These are phyloP conservation scores for Globomyces pollinis-pini DNA, from an alignment of 192 early-diverging fungal species.

Conservation along the genomic window DNA sequence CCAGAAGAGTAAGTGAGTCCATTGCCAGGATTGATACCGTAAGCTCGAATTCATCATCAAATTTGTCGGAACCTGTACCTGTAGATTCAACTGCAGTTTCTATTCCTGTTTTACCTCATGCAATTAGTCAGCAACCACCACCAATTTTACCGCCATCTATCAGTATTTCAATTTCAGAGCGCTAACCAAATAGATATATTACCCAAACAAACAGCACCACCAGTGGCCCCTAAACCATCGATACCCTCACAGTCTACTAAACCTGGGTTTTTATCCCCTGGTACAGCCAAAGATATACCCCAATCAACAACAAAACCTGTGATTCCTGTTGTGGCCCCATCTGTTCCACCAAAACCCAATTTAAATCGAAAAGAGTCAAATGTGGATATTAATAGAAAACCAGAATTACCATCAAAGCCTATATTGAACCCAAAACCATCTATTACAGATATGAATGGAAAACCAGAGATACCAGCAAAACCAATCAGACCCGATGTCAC, in stretches of 20 bases:
- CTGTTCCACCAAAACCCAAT: not conserved
- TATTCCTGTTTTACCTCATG: not conserved
- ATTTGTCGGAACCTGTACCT: not conserved
- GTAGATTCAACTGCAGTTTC: slow-evolving; percentile 2
- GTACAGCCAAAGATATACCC: too few species aligned
- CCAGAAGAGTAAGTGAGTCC: not conserved
- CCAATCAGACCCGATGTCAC: not conserved
- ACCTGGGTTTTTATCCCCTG: too few species aligned
- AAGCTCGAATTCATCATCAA: not conserved
- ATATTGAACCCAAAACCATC: not conserved
- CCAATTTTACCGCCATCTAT: not conserved
- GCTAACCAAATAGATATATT: too few species aligned
- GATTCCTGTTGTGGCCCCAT: not conserved
- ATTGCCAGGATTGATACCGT: not conserved
- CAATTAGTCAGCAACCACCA: too few species aligned
- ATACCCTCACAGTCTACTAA: too few species aligned
- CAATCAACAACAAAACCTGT: not conserved
- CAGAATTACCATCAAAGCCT: not conserved
- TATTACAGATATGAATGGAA: not conserved
- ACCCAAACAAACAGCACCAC: too few species aligned
- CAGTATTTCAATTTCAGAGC: too few species aligned
- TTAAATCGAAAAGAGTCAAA: too few species aligned
- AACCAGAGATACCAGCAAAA: not conserved
- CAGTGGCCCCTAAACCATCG: too few species aligned
- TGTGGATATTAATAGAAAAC: too few species aligned